Percentiles rank a stretch among this genome's conserved stretches.
These are phyloP conservation scores for Ambrosia hybrid DNA, from an alignment of 140 eudicot genomes.

Conservation along the genomic window DNA sequence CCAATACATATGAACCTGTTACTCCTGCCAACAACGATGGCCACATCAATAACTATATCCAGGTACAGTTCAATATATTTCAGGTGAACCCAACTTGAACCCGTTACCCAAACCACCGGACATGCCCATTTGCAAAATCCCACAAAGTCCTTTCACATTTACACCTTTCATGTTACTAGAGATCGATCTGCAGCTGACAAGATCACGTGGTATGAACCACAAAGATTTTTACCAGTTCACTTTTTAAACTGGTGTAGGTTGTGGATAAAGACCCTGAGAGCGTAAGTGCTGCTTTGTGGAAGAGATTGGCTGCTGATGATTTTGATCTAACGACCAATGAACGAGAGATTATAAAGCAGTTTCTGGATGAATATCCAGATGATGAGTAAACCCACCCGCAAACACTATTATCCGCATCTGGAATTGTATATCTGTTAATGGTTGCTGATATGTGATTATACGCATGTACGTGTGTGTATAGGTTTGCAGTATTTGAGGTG, in stretches of 20 bases:
- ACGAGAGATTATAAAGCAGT: conserved; percentile 55
- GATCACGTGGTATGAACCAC: conserved; percentile 1
- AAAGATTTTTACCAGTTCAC: background rate
- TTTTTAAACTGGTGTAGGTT: conserved; percentile 49
- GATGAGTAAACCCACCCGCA: conserved; percentile 35
- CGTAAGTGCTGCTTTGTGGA: conserved; percentile 54
- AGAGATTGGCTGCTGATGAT: conserved; percentile 60
- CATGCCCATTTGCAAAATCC: background rate
- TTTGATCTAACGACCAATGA: conserved; percentile 71
- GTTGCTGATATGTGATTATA: conserved; percentile 1
- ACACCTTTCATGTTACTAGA: background rate
- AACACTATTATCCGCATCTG: background rate
- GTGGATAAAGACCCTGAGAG: conserved; percentile 58
- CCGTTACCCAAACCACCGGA: background rate
- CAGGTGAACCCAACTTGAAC: conserved; percentile 6
- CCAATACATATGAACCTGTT: conserved; percentile 58
- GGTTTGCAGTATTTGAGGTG: conserved; percentile 11
- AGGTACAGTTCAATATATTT: conserved; percentile 40
- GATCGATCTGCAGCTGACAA: background rate
- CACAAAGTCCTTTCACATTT: background rate
- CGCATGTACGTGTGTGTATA: background rate
- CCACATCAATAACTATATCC: conserved; percentile 77
- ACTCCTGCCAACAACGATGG: conserved; percentile 78
- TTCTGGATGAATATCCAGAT: conserved; percentile 62
- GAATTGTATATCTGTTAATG: conserved; percentile 22